Percentiles rank a stretch among this genome's conserved stretches.
Conservation (phyloP, 129 eudicot species). For the carrot (Daucus carota) region DNA sequence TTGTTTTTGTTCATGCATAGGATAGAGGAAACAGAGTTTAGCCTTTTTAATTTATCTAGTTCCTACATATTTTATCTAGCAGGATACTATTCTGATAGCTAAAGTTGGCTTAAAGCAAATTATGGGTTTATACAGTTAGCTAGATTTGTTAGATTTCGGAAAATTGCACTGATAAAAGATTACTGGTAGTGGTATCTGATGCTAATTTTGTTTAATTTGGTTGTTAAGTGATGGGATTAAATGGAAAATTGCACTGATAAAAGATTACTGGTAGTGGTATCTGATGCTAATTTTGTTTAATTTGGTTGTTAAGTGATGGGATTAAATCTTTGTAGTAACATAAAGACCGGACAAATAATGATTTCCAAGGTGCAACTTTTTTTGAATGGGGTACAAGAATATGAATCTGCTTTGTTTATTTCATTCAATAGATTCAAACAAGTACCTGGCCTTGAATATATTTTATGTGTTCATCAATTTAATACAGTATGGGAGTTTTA, state of each 20-base stretch:
- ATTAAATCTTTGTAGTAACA: neutral
- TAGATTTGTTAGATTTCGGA: neutral
- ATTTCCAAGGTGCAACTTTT: neutral
- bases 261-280: neutral
- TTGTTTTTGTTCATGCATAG: neutral
- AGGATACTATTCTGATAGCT: conserved; percentile 27
- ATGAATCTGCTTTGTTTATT: neutral
- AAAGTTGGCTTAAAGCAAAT: conserved; percentile 13
- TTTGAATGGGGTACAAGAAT: conserved; percentile 7
- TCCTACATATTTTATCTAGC: neutral
- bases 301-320: neutral
- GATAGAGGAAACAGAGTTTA: neutral
- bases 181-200: neutral
- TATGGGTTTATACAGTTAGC: neutral
- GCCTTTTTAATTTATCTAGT: neutral
- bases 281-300: neutral
- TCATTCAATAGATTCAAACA: no score
- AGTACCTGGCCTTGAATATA: neutral
- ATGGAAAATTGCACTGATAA: conserved; percentile 1
- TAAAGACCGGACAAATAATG: neutral
- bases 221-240: no score
- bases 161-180: neutral
- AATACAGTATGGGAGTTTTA: neutral
- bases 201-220: neutral
- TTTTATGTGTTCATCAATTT: neutral